Base-by-base conservation (phyloP, 305 asterid species). In the Fraxinus floribunda region DNA sequence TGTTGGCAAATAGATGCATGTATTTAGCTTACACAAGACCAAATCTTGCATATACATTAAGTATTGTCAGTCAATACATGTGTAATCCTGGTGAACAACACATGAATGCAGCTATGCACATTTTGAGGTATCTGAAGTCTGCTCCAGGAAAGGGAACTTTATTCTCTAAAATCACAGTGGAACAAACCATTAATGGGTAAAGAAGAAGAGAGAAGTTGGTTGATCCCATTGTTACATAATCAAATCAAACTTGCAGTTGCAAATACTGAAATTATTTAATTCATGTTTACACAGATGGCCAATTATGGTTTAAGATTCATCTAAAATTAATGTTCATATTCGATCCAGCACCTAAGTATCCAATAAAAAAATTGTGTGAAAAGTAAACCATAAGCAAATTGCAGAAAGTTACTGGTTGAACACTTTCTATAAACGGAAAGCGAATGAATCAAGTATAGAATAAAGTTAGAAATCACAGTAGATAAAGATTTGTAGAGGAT, bases 131-230 rank as follows among this genome's bases (percentile, higher is more conserved):
- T 35, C 13, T 79, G 8, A 79, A 38, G 16, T 35, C 76, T 35
- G 0, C 82, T 79, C 77, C 64, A 0, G 1, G 82, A 39, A 79
- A 24, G 4, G 29, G 64, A 62, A 13, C 64, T 2, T 46, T 79
- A 52, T 77, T 77, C 36, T 11, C 73, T 8, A 52, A 29, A 32
- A 55, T 30, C 5, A 30, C 18, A 0, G 3, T 13, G 4, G 2
- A 18, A 3, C 46, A 13, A 52, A 32, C 68, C n/a, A 49, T 77
- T n/a, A 26, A 24, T 72, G 78, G 79, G 84, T 79, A 60, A 79
- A 68, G n/a, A 41, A 41, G 15, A 41, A 46, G 77, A 71, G 79
- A 64, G 39, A 73, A 55, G 29, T 3, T 52, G 83, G 41, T 80
- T 76, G 70, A 29, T 49, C 24, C 74, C 64, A 29, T 77, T 49